phyloP scores from a whole-genome alignment of 1,284 basidiomycete genomes.

The Cryptococcus sp. region DNA sequence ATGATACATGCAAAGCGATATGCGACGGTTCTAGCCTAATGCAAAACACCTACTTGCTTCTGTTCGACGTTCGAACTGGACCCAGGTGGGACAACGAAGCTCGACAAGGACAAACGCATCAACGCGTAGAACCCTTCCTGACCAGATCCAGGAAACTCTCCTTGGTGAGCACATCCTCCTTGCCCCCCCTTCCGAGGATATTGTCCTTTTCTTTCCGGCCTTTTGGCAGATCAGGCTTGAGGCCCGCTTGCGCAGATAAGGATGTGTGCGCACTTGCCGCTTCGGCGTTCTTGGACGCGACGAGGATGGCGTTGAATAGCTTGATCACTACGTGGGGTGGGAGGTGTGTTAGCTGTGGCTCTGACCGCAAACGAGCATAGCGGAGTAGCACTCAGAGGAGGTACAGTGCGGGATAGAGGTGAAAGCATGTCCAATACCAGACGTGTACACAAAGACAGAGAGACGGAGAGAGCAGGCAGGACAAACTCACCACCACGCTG shows the following conservation, averaged over 20 bases:
- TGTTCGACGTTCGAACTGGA: no score
- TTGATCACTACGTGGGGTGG: slow-evolving; percentile 47
- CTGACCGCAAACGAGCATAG: no score
- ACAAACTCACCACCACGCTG: slow-evolving; percentile 53
- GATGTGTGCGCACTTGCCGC: slow-evolving; percentile 26
- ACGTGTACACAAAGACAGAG: not conserved
- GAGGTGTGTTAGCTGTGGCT: no score
- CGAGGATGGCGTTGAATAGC: slow-evolving; percentile 55
- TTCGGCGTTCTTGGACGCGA: slow-evolving; percentile 48
- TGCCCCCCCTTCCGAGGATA: slow-evolving; percentile 49
- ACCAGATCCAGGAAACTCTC: slow-evolving; percentile 56
- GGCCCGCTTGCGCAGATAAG: slow-evolving; percentile 37
- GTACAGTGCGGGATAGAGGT: no score
- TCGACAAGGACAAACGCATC: no score
- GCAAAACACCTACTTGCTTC: no score
- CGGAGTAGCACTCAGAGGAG: no score
- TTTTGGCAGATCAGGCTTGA: slow-evolving; percentile 42
- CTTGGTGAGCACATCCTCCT: slow-evolving; percentile 50
- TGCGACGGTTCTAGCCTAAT: no score
- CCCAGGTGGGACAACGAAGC: no score
- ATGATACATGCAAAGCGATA: no score
- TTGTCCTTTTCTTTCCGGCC: slow-evolving; percentile 52
- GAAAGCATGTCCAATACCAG: not conserved
- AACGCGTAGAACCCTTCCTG: slow-evolving; percentile 19
- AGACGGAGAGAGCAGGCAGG: not conserved